These are phyloP conservation scores for Ceratocystis cubensis DNA, from an alignment of 2,329 filamentous ascomycete genomes.

Conservation along the genomic window DNA sequence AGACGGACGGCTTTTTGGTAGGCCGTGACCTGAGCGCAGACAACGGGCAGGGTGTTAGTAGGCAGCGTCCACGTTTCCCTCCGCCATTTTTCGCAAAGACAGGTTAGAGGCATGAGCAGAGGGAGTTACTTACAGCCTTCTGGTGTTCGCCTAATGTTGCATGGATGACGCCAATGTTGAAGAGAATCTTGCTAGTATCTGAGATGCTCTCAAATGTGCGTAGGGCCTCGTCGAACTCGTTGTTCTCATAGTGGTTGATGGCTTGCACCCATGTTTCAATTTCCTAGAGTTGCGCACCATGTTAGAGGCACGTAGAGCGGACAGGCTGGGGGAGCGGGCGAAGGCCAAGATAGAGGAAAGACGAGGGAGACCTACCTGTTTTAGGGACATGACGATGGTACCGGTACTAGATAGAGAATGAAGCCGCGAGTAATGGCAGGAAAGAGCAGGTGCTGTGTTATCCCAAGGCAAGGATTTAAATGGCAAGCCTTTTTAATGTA, in stretches of 20 bases:
- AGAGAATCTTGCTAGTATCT: constrained; percentile 95
- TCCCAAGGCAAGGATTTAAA: neutral
- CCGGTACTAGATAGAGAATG: constrained; percentile 7
- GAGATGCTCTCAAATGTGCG: constrained; percentile 73
- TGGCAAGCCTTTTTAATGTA: neutral
- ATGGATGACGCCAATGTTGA: constrained; percentile 97
- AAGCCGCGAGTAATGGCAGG: neutral
- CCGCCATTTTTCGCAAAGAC: neutral
- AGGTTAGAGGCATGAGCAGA: neutral
- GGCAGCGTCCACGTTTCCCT: constrained; percentile 17
- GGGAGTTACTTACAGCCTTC: constrained; percentile 61
- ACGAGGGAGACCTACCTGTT: constrained; percentile 38
- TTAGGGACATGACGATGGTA: constrained; percentile 42
- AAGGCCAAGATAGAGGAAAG: neutral
- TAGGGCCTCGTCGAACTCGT: constrained; percentile 86
- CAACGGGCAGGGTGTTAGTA: constrained; percentile 20
- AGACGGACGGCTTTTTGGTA: constrained; percentile 84
- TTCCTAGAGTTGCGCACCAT: constrained; percentile 48
- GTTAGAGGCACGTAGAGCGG: neutral
- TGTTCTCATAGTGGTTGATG: constrained; percentile 85
- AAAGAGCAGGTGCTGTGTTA: neutral
- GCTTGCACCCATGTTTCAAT: constrained; percentile 97
- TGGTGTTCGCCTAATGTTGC: constrained; percentile 92
- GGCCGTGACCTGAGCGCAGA: constrained; percentile 60
- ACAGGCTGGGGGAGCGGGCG: neutral